phyloP scores from a whole-genome alignment of 345 rosid genomes.

The Zanthoxylum bungeanum region DNA sequence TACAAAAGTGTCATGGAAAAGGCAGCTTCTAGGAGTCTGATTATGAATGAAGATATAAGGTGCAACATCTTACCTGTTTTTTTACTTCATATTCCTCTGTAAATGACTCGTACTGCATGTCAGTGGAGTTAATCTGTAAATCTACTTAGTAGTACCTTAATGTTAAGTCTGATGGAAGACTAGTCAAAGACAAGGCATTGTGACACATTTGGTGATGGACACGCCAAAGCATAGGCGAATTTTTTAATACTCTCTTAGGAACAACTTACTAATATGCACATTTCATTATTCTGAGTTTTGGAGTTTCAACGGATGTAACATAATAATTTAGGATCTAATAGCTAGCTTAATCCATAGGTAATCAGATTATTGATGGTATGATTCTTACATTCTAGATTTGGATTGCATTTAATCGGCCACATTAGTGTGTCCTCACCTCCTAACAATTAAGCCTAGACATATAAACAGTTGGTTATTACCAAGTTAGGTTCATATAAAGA shows the following conservation, averaged over 20 bases:
- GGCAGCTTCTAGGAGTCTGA: slow-evolving; percentile 43
- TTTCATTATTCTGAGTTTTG: not conserved
- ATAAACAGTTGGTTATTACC: not conserved
- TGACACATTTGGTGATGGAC: not conserved
- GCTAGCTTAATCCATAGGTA: not conserved
- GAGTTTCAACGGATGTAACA: not conserved
- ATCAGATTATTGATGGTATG: not conserved
- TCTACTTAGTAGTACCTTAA: not conserved
- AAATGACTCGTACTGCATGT: not conserved
- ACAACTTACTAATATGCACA: not conserved
- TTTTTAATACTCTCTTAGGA: not conserved
- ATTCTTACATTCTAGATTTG: not conserved
- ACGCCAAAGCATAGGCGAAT: not conserved
- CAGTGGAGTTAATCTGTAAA: not conserved
- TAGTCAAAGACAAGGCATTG: not conserved
- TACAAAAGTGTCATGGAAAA: slow-evolving; percentile 62
- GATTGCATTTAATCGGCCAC: not conserved
- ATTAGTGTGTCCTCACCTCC: not conserved
- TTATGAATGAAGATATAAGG: slow-evolving; percentile 36
- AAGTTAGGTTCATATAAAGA: not conserved
- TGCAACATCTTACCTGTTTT: slow-evolving; percentile 8
- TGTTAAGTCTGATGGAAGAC: not conserved
- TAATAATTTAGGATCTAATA: not conserved
- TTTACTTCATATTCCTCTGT: not conserved
- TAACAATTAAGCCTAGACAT: not conserved